Evolutionary conservation across 148 eudicot species (phyloP).

Genomic region (Rhododendron griersonianum): DNA sequence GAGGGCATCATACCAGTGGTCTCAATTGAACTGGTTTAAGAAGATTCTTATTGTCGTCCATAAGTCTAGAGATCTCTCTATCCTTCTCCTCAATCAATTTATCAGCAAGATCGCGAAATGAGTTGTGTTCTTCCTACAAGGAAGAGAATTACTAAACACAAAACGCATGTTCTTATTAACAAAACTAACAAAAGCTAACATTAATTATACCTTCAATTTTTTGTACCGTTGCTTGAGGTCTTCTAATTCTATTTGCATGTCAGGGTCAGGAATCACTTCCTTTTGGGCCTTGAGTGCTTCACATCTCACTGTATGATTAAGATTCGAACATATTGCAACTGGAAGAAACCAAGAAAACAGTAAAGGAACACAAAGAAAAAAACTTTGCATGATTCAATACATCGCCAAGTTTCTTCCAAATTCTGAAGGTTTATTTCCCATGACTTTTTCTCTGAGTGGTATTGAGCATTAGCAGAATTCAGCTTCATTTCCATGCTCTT

Average conservation of each 20-base stretch:
- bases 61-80: slow-evolving; percentile 78
- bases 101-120: slow-evolving; percentile 94
- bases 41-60: slow-evolving; percentile 63
- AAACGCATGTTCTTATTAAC: not conserved
- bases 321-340: not conserved
- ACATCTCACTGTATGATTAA: slow-evolving; percentile 61
- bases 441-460: slow-evolving; percentile 61
- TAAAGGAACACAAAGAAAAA: not conserved
- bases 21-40: slow-evolving; percentile 50
- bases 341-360: not conserved
- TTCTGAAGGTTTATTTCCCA: slow-evolving; percentile 74
- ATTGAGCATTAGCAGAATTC: slow-evolving; percentile 45
- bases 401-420: slow-evolving; percentile 86
- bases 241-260: slow-evolving; percentile 57
- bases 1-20: slow-evolving; percentile 33
- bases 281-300: slow-evolving; percentile 61
- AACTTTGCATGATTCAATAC: slow-evolving; percentile 32
- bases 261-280: slow-evolving; percentile 43
- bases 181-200: slow-evolving; percentile 11
- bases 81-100: slow-evolving; percentile 95
- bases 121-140: slow-evolving; percentile 86
- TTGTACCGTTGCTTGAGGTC: slow-evolving; percentile 48
- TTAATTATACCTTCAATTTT: slow-evolving; percentile 55
- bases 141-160: slow-evolving; percentile 11
- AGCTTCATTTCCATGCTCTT: slow-evolving; percentile 74